Conservation (phyloP, 2,329 filamentous ascomycete genomes). For the Diaporthe velutina region DNA sequence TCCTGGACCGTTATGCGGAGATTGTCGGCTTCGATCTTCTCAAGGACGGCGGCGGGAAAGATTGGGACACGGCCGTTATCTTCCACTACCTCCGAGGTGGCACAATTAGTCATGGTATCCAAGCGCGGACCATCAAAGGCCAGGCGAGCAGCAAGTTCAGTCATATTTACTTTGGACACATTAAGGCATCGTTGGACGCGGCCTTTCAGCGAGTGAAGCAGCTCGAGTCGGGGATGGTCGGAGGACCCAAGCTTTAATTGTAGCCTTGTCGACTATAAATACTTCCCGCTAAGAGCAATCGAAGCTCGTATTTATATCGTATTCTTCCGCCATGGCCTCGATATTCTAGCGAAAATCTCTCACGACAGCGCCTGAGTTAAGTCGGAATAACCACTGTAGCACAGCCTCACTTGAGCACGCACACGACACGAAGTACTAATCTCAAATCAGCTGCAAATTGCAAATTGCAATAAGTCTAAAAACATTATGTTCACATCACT, state of each 20-base stretch:
- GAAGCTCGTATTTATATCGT: too few species aligned
- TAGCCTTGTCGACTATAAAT: background rate
- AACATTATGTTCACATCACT: too few species aligned
- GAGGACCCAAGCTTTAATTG: background rate
- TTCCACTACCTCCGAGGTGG: background rate
- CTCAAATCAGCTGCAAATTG: too few species aligned
- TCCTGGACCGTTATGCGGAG: background rate
- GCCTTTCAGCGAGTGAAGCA: background rate
- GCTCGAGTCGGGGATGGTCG: background rate
- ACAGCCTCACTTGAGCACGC: too few species aligned
- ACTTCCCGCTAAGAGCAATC: too few species aligned
- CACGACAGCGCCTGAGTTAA: too few species aligned
- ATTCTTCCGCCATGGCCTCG: too few species aligned
- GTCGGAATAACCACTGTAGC: too few species aligned
- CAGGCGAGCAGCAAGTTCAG: background rate
- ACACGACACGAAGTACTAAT: too few species aligned
- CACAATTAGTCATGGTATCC: background rate
- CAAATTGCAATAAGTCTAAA: too few species aligned
- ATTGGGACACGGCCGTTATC: background rate
- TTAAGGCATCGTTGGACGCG: background rate
- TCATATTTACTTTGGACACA: background rate
- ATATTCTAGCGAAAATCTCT: too few species aligned
- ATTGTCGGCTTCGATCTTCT: background rate
- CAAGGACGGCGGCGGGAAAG: background rate
- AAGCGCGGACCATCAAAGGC: background rate